These are phyloP conservation scores for Xylariaceae sp. DNA, from an alignment of 2,329 filamentous ascomycete species.

Conservation along the genomic window DNA sequence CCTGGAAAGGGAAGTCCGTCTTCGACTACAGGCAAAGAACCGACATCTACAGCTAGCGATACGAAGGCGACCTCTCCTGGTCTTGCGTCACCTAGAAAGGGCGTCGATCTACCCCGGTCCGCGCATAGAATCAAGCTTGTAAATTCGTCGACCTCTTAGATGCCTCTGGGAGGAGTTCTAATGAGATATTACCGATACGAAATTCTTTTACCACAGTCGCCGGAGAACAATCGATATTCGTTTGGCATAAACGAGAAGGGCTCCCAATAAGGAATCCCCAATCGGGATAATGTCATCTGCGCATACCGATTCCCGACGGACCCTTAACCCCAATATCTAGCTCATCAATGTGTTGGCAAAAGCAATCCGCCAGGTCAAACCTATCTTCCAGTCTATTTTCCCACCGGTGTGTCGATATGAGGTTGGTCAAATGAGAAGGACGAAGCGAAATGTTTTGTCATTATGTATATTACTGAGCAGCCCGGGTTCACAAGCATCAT, in stretches of 20 bases:
- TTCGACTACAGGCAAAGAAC: slow-evolving; percentile 5
- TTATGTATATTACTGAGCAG: background rate
- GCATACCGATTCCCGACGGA: background rate
- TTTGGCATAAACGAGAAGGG: no score
- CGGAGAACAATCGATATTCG: background rate
- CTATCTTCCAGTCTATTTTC: background rate
- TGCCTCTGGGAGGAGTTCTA: background rate
- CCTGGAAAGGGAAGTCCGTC: slow-evolving; percentile 7
- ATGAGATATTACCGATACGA: background rate
- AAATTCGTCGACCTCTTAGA: slow-evolving; percentile 32
- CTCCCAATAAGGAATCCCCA: no score
- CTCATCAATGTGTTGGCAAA: background rate
- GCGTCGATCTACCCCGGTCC: slow-evolving; percentile 35
- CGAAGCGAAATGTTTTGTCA: background rate
- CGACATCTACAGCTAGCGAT: slow-evolving; percentile 6
- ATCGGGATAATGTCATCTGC: background rate
- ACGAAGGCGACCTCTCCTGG: slow-evolving; percentile 13
- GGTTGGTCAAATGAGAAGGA: background rate
- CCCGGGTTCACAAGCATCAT: no score
- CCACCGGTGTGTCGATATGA: background rate
- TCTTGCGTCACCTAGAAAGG: slow-evolving; percentile 27
- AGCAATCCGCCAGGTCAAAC: slow-evolving; percentile 16
- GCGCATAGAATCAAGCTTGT: slow-evolving; percentile 38
- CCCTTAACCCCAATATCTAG: background rate
- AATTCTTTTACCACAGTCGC: background rate